A percentile compares a stretch with the other conserved stretches of the same genome.
Conservation (phyloP, 2,329 filamentous ascomycete genomes). For the Capronia coronata region DNA sequence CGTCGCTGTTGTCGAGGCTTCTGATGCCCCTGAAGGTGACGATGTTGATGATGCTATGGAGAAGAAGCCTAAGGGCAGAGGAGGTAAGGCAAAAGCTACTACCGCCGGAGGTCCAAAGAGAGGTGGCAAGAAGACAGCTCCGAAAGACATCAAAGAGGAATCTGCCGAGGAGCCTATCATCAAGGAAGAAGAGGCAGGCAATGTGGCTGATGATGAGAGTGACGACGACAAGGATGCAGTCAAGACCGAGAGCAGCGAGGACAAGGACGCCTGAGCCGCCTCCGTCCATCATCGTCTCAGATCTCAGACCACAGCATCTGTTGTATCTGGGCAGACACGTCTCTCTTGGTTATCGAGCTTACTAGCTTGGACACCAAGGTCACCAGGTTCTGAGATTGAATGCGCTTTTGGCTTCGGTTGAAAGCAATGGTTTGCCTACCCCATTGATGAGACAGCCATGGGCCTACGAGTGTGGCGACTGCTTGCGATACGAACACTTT, state of each 20-base stretch:
- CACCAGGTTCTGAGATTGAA: background rate
- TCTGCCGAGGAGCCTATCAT: background rate
- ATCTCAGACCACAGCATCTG: background rate
- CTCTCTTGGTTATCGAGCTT: background rate
- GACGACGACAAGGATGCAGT: background rate
- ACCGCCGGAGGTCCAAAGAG: background rate
- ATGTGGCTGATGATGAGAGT: slow-evolving; percentile 2
- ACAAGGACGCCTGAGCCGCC: background rate
- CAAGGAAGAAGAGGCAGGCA: slow-evolving; percentile 1
- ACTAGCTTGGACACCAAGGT: background rate
- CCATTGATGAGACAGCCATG: background rate
- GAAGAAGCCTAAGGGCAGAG: slow-evolving; percentile 12
- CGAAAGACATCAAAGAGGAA: slow-evolving; percentile 4
- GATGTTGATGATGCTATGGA: background rate
- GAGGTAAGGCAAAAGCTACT: background rate
- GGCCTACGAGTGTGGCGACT: background rate
- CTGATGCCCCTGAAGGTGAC: background rate
- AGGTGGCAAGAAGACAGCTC: slow-evolving; percentile 3
- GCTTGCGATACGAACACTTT: no score
- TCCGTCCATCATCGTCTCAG: background rate
- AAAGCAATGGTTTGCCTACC: background rate
- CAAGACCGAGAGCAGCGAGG: background rate
- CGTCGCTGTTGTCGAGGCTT: background rate
- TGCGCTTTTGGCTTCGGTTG: background rate
- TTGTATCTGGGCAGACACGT: background rate